Percentiles rank a stretch among this genome's conserved stretches.
Evolutionary conservation across 805 yeast species (phyloP).

Genomic region (Metschnikowia reukaufii): DNA sequence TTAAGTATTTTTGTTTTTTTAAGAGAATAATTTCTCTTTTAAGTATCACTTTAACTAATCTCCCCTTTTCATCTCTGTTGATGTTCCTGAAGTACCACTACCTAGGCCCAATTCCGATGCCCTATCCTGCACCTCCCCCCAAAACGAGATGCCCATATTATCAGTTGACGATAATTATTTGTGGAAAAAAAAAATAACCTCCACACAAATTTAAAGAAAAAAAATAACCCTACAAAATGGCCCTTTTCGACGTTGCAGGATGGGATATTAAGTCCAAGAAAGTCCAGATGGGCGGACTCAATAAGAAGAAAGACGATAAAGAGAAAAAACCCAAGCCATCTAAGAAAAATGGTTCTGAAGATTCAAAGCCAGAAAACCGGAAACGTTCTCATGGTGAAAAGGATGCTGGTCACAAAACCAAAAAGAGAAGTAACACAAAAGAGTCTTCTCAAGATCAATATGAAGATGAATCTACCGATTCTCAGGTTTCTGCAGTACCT

Average conservation of each 20-base stretch:
- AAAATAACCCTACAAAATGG: constrained; percentile 40
- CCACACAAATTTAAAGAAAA: background rate
- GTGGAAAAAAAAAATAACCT: too few species aligned
- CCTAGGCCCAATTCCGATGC: background rate
- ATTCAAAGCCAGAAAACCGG: constrained; percentile 4
- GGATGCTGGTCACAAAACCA: background rate
- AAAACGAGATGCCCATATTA: constrained; percentile 7
- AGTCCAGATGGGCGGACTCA: constrained; percentile 47
- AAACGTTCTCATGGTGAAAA: constrained; percentile 11
- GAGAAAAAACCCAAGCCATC: constrained; percentile 15
- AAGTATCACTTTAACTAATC: too few species aligned
- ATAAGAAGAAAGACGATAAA: constrained; percentile 28
- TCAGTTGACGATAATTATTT: too few species aligned
- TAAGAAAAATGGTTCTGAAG: constrained; percentile 8
- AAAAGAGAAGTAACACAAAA: background rate
- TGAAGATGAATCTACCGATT: background rate
- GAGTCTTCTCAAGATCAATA: background rate
- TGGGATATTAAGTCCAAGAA: constrained; percentile 65
- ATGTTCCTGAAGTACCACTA: background rate
- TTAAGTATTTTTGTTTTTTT: too few species aligned
- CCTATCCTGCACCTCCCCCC: constrained; percentile 4
- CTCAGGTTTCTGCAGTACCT: background rate
- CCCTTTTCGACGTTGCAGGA: constrained; percentile 77
- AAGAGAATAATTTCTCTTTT: too few species aligned
- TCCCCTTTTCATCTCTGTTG: background rate